Conservation (phyloP, 345 rosid genomes). For the Linum usitatissimum region DNA sequence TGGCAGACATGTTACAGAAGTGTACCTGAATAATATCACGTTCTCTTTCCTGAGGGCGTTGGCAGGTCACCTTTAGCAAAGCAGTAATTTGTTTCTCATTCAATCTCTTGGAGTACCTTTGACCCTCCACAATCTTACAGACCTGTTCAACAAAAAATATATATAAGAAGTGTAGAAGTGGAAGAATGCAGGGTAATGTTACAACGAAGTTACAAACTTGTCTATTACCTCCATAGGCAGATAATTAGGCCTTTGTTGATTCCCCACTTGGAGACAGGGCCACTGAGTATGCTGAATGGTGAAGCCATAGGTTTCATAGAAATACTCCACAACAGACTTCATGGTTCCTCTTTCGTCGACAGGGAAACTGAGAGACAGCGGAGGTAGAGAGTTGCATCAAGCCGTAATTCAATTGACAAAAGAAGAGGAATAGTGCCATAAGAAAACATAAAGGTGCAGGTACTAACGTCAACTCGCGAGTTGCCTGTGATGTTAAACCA, state of each 20-base stretch:
- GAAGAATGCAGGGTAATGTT: not conserved
- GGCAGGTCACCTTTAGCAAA: conserved; percentile 83
- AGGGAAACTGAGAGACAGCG: conserved; percentile 43
- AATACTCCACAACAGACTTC: conserved; percentile 86
- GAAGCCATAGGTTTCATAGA: conserved; percentile 67
- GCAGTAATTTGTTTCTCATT: conserved; percentile 94
- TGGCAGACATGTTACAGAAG: not conserved
- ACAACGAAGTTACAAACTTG: not conserved
- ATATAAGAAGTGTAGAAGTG: not conserved
- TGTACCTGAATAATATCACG: conserved; percentile 61
- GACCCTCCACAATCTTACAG: conserved; percentile 95
- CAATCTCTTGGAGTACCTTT: conserved; percentile 83
- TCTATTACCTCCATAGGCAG: conserved; percentile 79
- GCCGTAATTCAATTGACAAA: not conserved
- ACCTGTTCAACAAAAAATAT: conserved; percentile 35
- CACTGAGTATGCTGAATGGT: conserved; percentile 59
- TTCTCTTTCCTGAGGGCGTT: conserved; percentile 79
- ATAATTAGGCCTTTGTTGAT: conserved; percentile 81
- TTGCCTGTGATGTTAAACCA: conserved; percentile 81
- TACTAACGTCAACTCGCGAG: conserved; percentile 78
- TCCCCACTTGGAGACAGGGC: conserved; percentile 95
- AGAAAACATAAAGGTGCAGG: not conserved
- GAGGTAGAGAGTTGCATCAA: not conserved
- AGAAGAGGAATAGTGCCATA: not conserved
- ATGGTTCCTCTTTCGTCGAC: conserved; percentile 79